Percentiles rank a stretch among this genome's conserved stretches.
Conservation (phyloP, 2,329 filamentous ascomycete genomes). For the Paecilomyces dactylethromorphus region DNA sequence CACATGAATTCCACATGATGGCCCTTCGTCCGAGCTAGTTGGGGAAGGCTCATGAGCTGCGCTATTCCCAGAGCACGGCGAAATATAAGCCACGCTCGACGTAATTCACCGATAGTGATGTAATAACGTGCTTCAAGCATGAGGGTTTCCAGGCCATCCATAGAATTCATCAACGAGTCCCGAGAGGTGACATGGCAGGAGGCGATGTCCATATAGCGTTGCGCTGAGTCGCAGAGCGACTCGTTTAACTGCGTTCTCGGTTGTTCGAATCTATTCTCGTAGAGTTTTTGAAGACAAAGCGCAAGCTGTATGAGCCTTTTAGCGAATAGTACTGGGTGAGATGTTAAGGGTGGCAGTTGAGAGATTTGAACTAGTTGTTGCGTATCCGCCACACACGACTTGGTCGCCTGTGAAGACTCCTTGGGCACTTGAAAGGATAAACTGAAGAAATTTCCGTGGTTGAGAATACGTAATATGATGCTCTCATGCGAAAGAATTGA, state of each 20-base stretch:
- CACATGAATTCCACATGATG: slow-evolving; percentile 20
- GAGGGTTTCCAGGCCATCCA: slow-evolving; percentile 47
- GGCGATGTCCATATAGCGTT: slow-evolving; percentile 8
- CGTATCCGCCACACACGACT: not conserved
- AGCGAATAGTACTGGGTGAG: slow-evolving; percentile 10
- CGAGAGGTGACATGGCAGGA: slow-evolving; percentile 32
- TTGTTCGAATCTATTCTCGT: slow-evolving; percentile 1
- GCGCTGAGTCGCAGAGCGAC: slow-evolving; percentile 3
- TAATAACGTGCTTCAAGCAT: slow-evolving; percentile 45
- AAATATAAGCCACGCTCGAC: slow-evolving; percentile 43
- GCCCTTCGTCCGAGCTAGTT: slow-evolving; percentile 9
- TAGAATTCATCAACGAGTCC: slow-evolving; percentile 38
- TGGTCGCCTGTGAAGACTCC: not conserved
- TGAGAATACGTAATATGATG: slow-evolving; percentile 6
- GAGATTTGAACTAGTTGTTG: not conserved
- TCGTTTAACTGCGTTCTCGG: slow-evolving; percentile 2
- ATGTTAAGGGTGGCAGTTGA: slow-evolving; percentile 2
- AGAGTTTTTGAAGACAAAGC: slow-evolving; percentile 10
- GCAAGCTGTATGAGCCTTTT: slow-evolving; percentile 11
- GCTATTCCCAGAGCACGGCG: slow-evolving; percentile 44
- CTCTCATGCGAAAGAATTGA: slow-evolving; percentile 9
- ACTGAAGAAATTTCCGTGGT: slow-evolving; percentile 7
- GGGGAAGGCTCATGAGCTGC: slow-evolving; percentile 41
- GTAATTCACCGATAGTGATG: slow-evolving; percentile 47
- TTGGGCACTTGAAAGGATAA: slow-evolving; percentile 6